A percentile compares a stretch with the other conserved stretches of the same genome.
phyloP scores from a whole-genome alignment of 805 yeast genomes.

The Nakazawaea siamensis region DNA sequence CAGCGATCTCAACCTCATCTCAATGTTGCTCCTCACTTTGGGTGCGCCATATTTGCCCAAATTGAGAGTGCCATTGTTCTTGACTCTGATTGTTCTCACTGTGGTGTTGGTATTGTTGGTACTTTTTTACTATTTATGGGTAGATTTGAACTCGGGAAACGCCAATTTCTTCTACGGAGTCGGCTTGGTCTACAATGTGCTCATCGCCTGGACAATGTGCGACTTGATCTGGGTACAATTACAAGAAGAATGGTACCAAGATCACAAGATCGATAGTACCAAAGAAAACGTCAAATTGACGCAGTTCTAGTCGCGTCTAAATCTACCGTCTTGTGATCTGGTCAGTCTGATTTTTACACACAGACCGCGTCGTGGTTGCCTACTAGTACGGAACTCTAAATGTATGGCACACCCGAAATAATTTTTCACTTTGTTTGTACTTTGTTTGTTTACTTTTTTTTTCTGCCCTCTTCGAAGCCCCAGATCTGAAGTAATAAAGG shows the following conservation, averaged over 20 bases:
- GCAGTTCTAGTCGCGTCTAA: no score
- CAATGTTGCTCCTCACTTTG: conserved; percentile 21
- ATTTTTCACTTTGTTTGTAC: no score
- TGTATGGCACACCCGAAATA: no score
- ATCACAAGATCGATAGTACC: conserved; percentile 33
- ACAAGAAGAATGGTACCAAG: conserved; percentile 48
- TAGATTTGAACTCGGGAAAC: conserved; percentile 88
- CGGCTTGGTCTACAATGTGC: conserved; percentile 66
- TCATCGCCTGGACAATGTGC: conserved; percentile 26
- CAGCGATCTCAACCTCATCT: conserved; percentile 53
- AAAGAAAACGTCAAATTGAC: background rate
- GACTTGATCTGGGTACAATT: conserved; percentile 82
- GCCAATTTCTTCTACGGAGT: conserved; percentile 95
- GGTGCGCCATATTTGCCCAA: conserved; percentile 19
- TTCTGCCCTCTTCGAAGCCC: no score
- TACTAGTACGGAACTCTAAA: no score
- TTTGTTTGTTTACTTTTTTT: no score
- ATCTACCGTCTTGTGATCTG: no score
- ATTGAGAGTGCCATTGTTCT: conserved; percentile 21
- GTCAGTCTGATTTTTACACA: no score
- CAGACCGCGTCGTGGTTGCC: no score
- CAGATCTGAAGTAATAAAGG: no score
- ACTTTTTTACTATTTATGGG: conserved; percentile 90
- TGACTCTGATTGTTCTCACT: conserved; percentile 18
- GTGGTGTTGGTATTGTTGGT: conserved; percentile 60